Evolutionary conservation across 805 yeast genomes (phyloP).

Genomic region (Nakazawaea siamensis): DNA sequence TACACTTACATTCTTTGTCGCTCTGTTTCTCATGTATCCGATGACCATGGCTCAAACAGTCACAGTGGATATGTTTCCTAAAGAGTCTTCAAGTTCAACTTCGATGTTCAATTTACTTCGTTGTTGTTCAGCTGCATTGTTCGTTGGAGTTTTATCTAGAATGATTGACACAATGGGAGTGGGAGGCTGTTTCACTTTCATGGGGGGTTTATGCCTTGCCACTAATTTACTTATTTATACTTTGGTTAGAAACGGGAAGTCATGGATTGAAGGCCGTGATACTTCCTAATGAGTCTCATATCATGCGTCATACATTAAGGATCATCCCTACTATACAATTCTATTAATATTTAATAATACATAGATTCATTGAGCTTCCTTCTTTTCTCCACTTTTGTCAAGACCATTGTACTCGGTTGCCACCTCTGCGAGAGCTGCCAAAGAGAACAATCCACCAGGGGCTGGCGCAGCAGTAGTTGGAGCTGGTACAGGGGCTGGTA

Average conservation of each 20-base stretch:
- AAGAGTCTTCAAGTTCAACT: constrained; percentile 18
- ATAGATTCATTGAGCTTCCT: too few species aligned
- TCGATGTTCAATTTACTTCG: constrained; percentile 60
- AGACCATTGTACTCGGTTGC: constrained; percentile 14
- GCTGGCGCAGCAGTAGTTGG: constrained; percentile 1
- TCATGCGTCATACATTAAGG: too few species aligned
- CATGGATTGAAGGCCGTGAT: too few species aligned
- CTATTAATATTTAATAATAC: too few species aligned
- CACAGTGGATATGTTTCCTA: constrained; percentile 38
- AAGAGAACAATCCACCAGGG: constrained; percentile 21
- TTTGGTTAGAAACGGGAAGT: neutral
- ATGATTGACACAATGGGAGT: constrained; percentile 46
- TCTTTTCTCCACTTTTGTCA: too few species aligned
- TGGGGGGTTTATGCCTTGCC: constrained; percentile 34
- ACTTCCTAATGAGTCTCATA: too few species aligned
- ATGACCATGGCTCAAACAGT: constrained; percentile 50
- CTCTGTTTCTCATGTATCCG: constrained; percentile 42
- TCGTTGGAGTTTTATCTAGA: constrained; percentile 47
- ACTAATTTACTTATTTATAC: constrained; percentile 10
- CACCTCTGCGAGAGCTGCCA: constrained; percentile 28
- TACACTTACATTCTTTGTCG: constrained; percentile 44
- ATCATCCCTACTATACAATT: too few species aligned
- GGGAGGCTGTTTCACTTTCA: constrained; percentile 63
- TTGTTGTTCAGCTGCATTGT: constrained; percentile 54
- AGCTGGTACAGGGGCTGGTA: neutral